Percentiles rank a stretch among this genome's conserved stretches.
These are phyloP conservation scores for Xanthoconium stramineum DNA, from an alignment of 768 basidiomycete genomes.

Conservation along the genomic window DNA sequence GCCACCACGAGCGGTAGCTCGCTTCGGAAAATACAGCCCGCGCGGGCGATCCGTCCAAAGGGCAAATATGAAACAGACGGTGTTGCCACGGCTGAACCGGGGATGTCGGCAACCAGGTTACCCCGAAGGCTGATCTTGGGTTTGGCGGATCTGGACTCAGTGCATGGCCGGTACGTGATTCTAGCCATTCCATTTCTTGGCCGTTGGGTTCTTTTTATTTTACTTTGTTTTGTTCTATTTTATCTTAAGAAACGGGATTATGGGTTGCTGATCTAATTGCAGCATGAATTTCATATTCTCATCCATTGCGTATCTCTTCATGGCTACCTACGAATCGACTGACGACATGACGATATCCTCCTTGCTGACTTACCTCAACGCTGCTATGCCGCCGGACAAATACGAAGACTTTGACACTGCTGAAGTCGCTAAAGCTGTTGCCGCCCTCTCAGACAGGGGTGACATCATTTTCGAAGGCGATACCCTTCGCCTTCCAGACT, in stretches of 20 bases:
- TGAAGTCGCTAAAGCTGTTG: slow-evolving; percentile 58
- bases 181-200: background rate
- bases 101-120: slow-evolving; percentile 17
- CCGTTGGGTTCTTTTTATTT: background rate
- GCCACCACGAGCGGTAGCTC: slow-evolving; percentile 1
- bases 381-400: slow-evolving; percentile 73
- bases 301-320: slow-evolving; percentile 63
- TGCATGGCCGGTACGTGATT: slow-evolving; percentile 55
- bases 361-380: slow-evolving; percentile 68
- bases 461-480: slow-evolving; percentile 53
- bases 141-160: slow-evolving; percentile 59
- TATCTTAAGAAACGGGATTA: slow-evolving; percentile 1
- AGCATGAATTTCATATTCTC: slow-evolving; percentile 60
- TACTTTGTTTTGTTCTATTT: background rate
- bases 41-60: slow-evolving; percentile 29
- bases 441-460: slow-evolving; percentile 44
- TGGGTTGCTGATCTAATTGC: slow-evolving; percentile 4
- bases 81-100: slow-evolving; percentile 14
- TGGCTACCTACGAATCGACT: slow-evolving; percentile 59
- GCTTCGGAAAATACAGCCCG: slow-evolving; percentile 21
- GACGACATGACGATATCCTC: slow-evolving; percentile 72
- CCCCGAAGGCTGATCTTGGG: slow-evolving; percentile 27
- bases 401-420: slow-evolving; percentile 79
- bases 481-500: slow-evolving; percentile 30
- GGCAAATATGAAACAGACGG: slow-evolving; percentile 24